Base-by-base conservation (phyloP, 1,284 basidiomycete species). In the Ceratobasidium sp. region DNA sequence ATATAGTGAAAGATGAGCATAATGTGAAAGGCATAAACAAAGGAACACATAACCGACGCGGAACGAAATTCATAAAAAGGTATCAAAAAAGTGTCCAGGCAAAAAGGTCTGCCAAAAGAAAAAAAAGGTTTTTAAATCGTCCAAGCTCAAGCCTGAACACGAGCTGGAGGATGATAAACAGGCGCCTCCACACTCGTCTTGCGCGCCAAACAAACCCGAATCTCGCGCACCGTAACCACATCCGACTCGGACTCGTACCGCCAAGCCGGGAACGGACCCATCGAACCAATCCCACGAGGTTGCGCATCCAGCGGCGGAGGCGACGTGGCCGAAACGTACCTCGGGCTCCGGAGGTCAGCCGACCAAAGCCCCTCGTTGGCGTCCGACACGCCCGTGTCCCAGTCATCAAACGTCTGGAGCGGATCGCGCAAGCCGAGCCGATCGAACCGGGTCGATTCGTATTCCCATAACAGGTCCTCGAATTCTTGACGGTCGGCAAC, bases 151-250 rank as follows among this genome's bases (percentile, higher is more conserved):
- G 44, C 65, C 16, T 33, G 65, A 27, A 50, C 41, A 50, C 50
- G n/a, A 38, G 66, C 27, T 8, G 23, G 50, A 16, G 66, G 30
- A 16, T 68, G 54, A 48, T 57, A 48, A 59, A 50, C 44, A 27
- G 73, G 60, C 10, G 73, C 27, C 2, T 54, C 62, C 48, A 20
- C 27, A 33, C 62, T 65, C 30, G 50, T 46, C 50, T 75, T 75
- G 73, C 73, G 73, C 46, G 73, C 73, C 48, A 75, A 50, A 23
- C 73, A 75, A 55, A 75, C 73, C 12, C 73, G 73, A 41, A 75
- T 75, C 48, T 75, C 73, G 62, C 73, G 73, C 12, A 75, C 73
- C 16, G 59, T 65, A 12, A 75, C 62, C 38, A 75, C 60, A 30
- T 75, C 62, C 1, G 59, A 65, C n/a, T 75, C 73, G 38, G 60